Evolutionary conservation across 2,329 filamentous ascomycete species (phyloP).

Genomic region (Cordyceps fumosorosea): DNA sequence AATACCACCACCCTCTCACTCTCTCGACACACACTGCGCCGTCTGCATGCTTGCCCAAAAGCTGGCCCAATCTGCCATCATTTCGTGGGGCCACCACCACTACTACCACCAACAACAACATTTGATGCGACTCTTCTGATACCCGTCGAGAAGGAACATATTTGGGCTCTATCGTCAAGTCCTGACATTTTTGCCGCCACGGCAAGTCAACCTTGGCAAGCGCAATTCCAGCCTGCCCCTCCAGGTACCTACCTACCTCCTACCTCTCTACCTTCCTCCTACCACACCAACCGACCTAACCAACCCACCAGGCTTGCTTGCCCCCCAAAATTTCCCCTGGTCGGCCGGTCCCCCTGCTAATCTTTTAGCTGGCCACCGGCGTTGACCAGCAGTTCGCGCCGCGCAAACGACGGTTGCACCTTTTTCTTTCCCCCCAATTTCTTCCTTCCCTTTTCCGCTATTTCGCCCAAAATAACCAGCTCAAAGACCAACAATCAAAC

Average conservation of each 20-base stretch:
- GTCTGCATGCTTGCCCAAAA: neutral
- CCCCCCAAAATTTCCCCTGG: neutral
- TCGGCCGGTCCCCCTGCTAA: neutral
- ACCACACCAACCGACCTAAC: neutral
- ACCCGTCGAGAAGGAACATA: neutral
- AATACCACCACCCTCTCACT: neutral
- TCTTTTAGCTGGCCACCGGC: neutral
- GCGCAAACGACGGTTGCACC: conserved; percentile 1
- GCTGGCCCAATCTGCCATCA: neutral
- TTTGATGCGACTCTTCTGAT: neutral
- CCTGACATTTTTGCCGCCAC: too few species aligned
- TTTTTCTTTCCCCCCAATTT: neutral
- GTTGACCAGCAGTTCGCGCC: neutral
- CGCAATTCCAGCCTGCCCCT: too few species aligned
- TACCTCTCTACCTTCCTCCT: neutral
- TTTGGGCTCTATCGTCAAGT: neutral
- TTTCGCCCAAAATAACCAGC: neutral
- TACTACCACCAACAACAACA: neutral
- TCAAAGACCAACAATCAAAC: conserved; percentile 1
- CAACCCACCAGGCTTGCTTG: conserved; percentile 1
- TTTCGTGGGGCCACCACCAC: neutral
- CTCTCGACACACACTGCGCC: neutral
- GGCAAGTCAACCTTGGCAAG: too few species aligned
- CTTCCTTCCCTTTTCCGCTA: neutral
- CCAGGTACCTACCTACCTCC: neutral